Base-by-base conservation (phyloP, 305 asterid species). In the Coffea humblotiana region DNA sequence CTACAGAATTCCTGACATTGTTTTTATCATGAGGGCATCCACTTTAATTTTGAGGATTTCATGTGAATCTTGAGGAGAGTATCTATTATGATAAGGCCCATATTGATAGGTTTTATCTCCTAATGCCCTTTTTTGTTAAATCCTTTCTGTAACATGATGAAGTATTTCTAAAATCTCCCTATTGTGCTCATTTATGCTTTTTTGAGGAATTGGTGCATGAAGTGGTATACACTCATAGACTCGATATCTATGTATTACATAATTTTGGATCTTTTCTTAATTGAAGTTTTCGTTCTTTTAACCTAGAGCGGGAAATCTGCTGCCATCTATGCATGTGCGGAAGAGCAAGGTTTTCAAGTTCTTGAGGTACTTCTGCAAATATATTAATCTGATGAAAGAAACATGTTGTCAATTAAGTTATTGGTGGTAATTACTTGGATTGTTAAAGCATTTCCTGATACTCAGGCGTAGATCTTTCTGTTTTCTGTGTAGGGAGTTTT, bases 271-370 rank as follows among this genome's bases (percentile, higher is more conserved):
- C 16, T 23, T 2, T 25, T 60, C 56, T 65, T 74, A 60, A 74
- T 74, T 74, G 10, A 21, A 47, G 27, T 74, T 48, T 47, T 52
- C 84, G 77, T 79, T 74, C 69, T 80, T 71, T 75, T 56, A 74
- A 81, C 86, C 88, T 89, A 96, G 99, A 88, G 98, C 84, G 99
- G 99, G 83, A 96, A 96, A 88, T 94, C 99, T 78, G 98, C 99
- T 83, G 94, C 99, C 84, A 92, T 96, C 73, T 96, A 94, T 86
- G 97, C 99, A 60, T 96, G 98, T 88, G 98, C 99, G 66, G 88
- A 89, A 87, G 99, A 96, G 88, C 92, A 94, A 85, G 98, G 99
- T 71, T 96, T 96, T 87, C 98, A 92, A 87, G 86, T 96, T 83
- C 93, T 96, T 81, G 99, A 96, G 99, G 99, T 96, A 93, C 83